Evolutionary conservation across 1,284 basidiomycete genomes (phyloP).

Genomic region (Ustilago lituana): DNA sequence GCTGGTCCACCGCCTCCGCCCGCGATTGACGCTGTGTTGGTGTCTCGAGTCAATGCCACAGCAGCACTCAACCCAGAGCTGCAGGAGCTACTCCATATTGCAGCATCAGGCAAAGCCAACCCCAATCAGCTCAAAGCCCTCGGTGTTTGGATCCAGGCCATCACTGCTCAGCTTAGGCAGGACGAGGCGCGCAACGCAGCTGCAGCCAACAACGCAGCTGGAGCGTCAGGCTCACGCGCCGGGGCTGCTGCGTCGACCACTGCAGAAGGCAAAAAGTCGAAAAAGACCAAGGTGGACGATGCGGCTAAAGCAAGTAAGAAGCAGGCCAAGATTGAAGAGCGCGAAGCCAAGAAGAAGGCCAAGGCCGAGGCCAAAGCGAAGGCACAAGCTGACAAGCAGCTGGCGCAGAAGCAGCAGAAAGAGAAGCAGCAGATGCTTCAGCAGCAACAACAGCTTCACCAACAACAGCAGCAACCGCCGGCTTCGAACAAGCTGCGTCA

Average conservation of each 20-base stretch:
- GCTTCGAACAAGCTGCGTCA: constrained; percentile 39
- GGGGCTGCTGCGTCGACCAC: constrained; percentile 16
- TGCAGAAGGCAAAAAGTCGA: constrained; percentile 41
- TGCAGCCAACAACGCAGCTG: constrained; percentile 29
- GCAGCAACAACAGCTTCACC: constrained; percentile 19
- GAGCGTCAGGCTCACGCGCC: constrained; percentile 21
- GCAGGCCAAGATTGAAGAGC: constrained; percentile 50
- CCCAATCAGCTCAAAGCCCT: constrained; percentile 54
- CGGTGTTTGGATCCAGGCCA: constrained; percentile 54
- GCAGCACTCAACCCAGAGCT: constrained; percentile 55
- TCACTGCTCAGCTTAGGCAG: constrained; percentile 49
- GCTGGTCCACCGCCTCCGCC: constrained; percentile 40
- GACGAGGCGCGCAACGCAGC: constrained; percentile 48
- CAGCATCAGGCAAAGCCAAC: constrained; percentile 52
- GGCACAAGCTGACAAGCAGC: constrained; percentile 35
- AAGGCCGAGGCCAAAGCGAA: constrained; percentile 51
- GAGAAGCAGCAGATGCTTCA: constrained; percentile 34
- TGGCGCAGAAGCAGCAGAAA: constrained; percentile 34
- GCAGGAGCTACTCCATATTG: constrained; percentile 54
- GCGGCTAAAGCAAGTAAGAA: constrained; percentile 46
- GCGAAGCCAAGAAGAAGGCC: constrained; percentile 50
- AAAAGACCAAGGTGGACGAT: constrained; percentile 47
- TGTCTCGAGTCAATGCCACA: constrained; percentile 52
- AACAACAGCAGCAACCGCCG: constrained; percentile 21
- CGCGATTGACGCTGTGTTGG: constrained; percentile 52